Percentiles rank a stretch among this genome's conserved stretches.
These are phyloP conservation scores for Knoxdaviesia capensis DNA, from an alignment of 2,329 filamentous ascomycete species.

Conservation along the genomic window DNA sequence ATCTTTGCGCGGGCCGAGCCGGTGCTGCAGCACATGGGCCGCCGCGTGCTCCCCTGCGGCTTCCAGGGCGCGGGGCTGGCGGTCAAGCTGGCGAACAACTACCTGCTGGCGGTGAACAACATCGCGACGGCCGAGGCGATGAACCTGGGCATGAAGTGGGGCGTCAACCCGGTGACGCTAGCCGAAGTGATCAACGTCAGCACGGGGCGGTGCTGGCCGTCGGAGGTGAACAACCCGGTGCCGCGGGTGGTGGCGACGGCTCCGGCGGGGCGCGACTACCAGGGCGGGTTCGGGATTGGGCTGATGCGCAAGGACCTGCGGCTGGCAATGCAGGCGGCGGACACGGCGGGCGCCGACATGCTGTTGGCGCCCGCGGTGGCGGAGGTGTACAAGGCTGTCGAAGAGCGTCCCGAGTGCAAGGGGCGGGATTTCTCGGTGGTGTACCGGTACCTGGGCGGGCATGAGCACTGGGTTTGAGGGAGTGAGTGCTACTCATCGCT, in stretches of 20 bases:
- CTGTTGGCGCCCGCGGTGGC: slow-evolving; percentile 42
- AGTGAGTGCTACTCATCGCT: background rate
- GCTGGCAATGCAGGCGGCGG: slow-evolving; percentile 51
- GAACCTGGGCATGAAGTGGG: slow-evolving; percentile 41
- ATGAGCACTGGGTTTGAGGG: slow-evolving; percentile 13
- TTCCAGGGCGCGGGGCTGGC: slow-evolving; percentile 68
- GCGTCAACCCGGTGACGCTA: slow-evolving; percentile 42
- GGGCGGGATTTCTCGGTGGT: slow-evolving; percentile 68
- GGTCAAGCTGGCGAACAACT: slow-evolving; percentile 94
- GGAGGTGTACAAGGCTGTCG: slow-evolving; percentile 47
- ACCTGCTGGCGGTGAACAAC: slow-evolving; percentile 85
- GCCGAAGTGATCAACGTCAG: slow-evolving; percentile 81
- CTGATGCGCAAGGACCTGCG: slow-evolving; percentile 67
- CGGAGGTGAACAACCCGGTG: slow-evolving; percentile 88
- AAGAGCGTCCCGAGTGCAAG: slow-evolving; percentile 37
- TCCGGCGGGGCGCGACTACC: slow-evolving; percentile 57
- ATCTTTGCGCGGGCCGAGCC: slow-evolving; percentile 45
- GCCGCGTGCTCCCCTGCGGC: slow-evolving; percentile 70
- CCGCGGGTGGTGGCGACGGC: slow-evolving; percentile 60
- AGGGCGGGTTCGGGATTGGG: slow-evolving; percentile 55
- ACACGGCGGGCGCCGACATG: slow-evolving; percentile 44
- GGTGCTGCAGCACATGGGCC: slow-evolving; percentile 65
- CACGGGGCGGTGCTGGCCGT: slow-evolving; percentile 91
- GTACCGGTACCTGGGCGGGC: slow-evolving; percentile 47
- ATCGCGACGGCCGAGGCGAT: slow-evolving; percentile 48